Evolutionary conservation across 768 basidiomycete species (phyloP), one percentile per base, ranked within the genome.

Genomic region (Cubamyces sp.): DNA sequence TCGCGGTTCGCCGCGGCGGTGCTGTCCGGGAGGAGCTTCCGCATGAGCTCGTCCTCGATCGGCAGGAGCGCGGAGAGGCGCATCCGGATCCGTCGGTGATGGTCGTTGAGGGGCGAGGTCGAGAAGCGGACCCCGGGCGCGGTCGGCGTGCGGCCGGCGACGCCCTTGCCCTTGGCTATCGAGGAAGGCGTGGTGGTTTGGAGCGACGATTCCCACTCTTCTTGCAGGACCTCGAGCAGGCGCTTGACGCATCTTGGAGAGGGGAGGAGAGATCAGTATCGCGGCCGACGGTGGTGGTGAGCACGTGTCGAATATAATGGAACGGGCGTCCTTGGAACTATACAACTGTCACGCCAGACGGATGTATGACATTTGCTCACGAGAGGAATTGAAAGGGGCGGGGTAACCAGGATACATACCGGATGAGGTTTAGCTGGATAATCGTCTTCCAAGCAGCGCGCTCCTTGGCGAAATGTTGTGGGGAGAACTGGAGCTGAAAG

Each of bases 401-500:
- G 6, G 23, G 47, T 23, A 14, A n/a, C 12, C 8, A 14, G 42
- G 41, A 16, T 40, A 68, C 76, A 15, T 52, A 86, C 87, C 82
- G 74, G 61, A 90, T 87, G 64, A 90, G 74, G 67, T 90, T 90
- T 45, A 90, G 82, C 64, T 90, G 86, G 8, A 91, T 80, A 55
- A 90, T 80, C 14, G 81, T 79, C 62, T 79, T 82, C 88, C 88
- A 91, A 7, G 84, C 79, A 0, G 77, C 67, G 18, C 83, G 76
- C 61, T 91, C 87, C 47, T 68, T 77, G 46, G 82, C 80, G 58
- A 90, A 89, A 57, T 84, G 81, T 25, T 77, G 78, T 0, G 87
- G 88, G 9, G 85, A 81, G 66, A 88, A 88, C 0, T 83, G 80
- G 8, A 90, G 70, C 69, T 88, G 87, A 64, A 90, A 90, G 68